A percentile compares a stretch with the other conserved stretches of the same genome.
Conservation (phyloP, 106 monocot genomes). For the Dendrobium catenatum region DNA sequence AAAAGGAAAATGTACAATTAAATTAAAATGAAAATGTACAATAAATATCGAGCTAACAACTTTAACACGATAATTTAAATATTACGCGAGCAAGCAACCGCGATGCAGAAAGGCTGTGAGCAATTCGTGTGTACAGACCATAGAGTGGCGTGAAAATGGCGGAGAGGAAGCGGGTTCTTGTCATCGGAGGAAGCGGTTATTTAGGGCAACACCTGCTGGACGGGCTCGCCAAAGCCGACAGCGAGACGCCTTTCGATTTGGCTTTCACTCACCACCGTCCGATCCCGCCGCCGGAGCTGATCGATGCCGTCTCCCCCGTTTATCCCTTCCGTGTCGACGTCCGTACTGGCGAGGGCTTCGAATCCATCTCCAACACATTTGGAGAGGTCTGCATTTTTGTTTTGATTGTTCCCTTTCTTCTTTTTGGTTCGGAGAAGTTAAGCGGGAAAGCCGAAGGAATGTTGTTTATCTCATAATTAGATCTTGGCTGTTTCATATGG, state of each 20-base stretch:
- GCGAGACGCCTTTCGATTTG: slow-evolving; percentile 25
- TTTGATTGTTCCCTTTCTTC: not conserved
- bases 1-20: no score
- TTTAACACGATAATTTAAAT: no score
- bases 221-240: slow-evolving; percentile 17
- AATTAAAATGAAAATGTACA: no score
- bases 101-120: no score
- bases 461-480: no score
- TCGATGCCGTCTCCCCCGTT: slow-evolving; percentile 38
- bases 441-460: no score
- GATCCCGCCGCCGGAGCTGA: slow-evolving; percentile 48
- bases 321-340: slow-evolving; percentile 65
- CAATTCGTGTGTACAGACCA: not conserved
- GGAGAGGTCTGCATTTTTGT: slow-evolving; percentile 52
- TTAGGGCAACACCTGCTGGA: slow-evolving; percentile 82
- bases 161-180: slow-evolving; percentile 56
- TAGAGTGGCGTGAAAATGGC: not conserved
- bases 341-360: slow-evolving; percentile 55
- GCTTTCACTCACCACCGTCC: slow-evolving; percentile 88
- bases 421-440: not conserved
- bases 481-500: no score
- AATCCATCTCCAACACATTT: slow-evolving; percentile 45
- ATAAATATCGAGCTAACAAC: no score
- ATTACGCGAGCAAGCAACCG: no score
- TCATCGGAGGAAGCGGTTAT: slow-evolving; percentile 90